A percentile compares a stretch with the other conserved stretches of the same genome.
Conservation (phyloP, 306 rosid genomes). For the Cercis canadensis region DNA sequence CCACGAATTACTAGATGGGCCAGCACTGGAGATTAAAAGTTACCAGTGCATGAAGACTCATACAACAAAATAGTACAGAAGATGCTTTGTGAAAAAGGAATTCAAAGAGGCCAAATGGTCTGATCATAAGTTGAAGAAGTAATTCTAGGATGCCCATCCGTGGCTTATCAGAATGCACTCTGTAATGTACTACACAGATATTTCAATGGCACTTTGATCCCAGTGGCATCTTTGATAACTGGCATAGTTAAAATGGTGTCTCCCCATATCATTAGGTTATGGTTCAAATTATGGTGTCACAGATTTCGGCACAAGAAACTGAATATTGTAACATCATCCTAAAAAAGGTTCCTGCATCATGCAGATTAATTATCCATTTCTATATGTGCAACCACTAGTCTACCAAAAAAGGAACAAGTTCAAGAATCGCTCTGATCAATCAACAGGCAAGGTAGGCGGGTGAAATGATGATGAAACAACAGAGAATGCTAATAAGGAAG, state of each 20-base stretch:
- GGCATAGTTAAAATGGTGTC: not conserved
- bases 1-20: too few species aligned
- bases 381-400: not conserved
- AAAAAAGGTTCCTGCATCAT: not conserved
- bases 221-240: too few species aligned
- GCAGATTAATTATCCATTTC: not conserved
- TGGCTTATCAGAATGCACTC: too few species aligned
- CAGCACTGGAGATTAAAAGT: not conserved
- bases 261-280: not conserved
- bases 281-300: slow-evolving; percentile 12
- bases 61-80: not conserved
- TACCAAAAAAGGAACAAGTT: not conserved
- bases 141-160: too few species aligned
- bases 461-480: slow-evolving; percentile 25
- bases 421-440: not conserved
- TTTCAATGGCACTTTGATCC: too few species aligned
- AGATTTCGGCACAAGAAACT: slow-evolving; percentile 1
- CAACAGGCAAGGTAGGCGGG: slow-evolving; percentile 6
- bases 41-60: not conserved
- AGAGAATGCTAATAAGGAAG: slow-evolving; percentile 5
- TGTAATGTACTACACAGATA: too few species aligned
- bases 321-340: not conserved
- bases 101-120: not conserved
- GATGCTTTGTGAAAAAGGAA: not conserved
- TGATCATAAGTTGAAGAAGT: not conserved